Base-by-base conservation (phyloP, 495 filamentous ascomycete species). In the Thozetella sp. region DNA sequence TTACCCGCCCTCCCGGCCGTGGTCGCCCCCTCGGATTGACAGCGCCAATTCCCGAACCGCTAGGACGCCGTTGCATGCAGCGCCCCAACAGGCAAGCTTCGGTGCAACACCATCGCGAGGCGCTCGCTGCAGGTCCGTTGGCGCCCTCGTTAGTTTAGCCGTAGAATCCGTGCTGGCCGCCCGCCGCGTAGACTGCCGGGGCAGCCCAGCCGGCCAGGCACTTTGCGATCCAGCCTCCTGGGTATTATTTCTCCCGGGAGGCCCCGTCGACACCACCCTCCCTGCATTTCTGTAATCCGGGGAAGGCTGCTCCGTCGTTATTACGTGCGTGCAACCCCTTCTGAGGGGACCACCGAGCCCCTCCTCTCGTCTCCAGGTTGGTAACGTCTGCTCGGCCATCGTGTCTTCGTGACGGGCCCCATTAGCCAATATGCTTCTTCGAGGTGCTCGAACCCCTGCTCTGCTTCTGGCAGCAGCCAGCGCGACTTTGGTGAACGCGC, bases 401-500 rank as follows among this genome's bases (percentile, higher is more conserved):
- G 30, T 37, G 30, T 37, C 30, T 37, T 9, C 43, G 3, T 15
- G 11, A 30, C 6, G 9, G 12, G n/a, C 4, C 23, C 20, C 9
- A 22, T 20, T 48, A 37, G 45, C 25, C 53, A 69, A 57, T 51
- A 72, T 72, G 67, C 55, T 67, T 51, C 34, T 59, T 56, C 57
- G 67, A 65, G 61, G 67, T 57, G 15, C 61, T 64, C 59, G 22
- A 62, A 30, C 63, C 56, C 62, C 65, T 67, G 25, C 63, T 61
- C 60, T 68, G 65, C 52, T 54, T 60, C 54, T 62, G 10, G 43
- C 24, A 13, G 26, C 46, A 12, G 24, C 26, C 22, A 27, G 50
- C 13, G 58, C 61, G 26, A 54, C 69, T 23, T 55, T 76, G 43
- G 73, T 70, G 12, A 51, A 69, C 40, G 82, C 80, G 1, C 72